phyloP scores from a whole-genome alignment of 2,329 filamentous ascomycete genomes.

The Lasiodiplodia hormozganensis region DNA sequence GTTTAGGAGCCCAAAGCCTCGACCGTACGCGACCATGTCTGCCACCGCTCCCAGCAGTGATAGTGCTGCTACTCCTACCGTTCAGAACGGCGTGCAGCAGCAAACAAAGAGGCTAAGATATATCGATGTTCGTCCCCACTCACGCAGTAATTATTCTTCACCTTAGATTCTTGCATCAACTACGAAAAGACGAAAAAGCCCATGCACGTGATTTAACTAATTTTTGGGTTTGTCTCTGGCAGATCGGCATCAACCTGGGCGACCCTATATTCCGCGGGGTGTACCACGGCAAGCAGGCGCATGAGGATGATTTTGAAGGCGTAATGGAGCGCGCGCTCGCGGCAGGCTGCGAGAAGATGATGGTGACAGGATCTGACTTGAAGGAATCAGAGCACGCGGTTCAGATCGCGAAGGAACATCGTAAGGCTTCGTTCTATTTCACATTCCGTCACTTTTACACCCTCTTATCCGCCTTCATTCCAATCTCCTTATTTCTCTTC shows the following conservation, averaged over 20 bases:
- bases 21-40: constrained; percentile 1
- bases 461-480: not conserved
- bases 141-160: not conserved
- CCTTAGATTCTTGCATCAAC: not conserved
- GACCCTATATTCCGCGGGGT: constrained; percentile 87
- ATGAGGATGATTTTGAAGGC: constrained; percentile 75
- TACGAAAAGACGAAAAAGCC: not conserved
- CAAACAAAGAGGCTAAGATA: constrained; percentile 19
- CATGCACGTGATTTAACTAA: constrained; percentile 17
- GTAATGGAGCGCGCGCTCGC: constrained; percentile 80
- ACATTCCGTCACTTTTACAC: not conserved
- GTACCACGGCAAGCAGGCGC: constrained; percentile 80
- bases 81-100: not conserved
- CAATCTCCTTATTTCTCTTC: not conserved
- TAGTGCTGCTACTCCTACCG: not conserved
- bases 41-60: constrained; percentile 8
- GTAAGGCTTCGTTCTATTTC: constrained; percentile 57
- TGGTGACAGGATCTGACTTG: constrained; percentile 91
- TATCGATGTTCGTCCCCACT: constrained; percentile 2
- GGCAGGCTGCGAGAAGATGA: constrained; percentile 85
- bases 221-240: not conserved
- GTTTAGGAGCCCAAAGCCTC: not conserved
- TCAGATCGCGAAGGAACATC: constrained; percentile 73
- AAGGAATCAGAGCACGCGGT: constrained; percentile 78
- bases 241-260: constrained; percentile 94